These are phyloP conservation scores for Ensete ventricosum DNA, from an alignment of 176 grass and related monocot genomes.

Conservation along the genomic window DNA sequence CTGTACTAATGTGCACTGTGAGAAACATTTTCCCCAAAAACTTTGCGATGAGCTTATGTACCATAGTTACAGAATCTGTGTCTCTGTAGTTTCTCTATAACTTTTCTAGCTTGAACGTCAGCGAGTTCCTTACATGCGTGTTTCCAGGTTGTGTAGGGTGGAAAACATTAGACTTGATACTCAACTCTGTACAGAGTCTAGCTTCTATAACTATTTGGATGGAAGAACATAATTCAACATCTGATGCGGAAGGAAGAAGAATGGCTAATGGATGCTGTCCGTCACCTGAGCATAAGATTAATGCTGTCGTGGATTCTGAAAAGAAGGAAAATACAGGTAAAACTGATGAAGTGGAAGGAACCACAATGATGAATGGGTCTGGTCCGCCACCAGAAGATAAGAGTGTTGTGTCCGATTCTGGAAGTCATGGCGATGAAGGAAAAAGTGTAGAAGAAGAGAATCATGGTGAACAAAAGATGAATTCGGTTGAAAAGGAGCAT, in stretches of 20 bases:
- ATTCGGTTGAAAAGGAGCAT: not conserved
- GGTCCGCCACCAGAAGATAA: slow-evolving; percentile 5
- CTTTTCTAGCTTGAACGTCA: not conserved
- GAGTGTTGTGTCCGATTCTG: slow-evolving; percentile 13
- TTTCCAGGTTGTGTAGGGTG: not conserved
- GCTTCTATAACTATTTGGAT: slow-evolving; percentile 4
- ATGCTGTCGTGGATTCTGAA: slow-evolving; percentile 5
- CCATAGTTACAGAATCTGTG: not conserved
- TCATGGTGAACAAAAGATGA: slow-evolving; percentile 18
- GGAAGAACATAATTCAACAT: slow-evolving; percentile 22
- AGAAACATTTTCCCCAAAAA: not conserved
- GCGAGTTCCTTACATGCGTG: too few relatives aligned
- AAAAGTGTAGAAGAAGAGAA: slow-evolving; percentile 3
- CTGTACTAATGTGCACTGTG: not conserved
- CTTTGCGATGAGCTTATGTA: not conserved
- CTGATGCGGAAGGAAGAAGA: slow-evolving; percentile 24
- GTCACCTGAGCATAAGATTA: slow-evolving; percentile 13
- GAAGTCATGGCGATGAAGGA: slow-evolving; percentile 3
- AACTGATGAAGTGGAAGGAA: slow-evolving; percentile 27
- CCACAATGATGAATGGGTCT: slow-evolving; percentile 33
- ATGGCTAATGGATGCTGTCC: slow-evolving; percentile 32
- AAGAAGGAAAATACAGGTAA: slow-evolving; percentile 21
- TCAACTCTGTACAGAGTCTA: not conserved
- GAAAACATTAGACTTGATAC: not conserved
- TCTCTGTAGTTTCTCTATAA: not conserved